phyloP scores from a whole-genome alignment of 2,329 filamentous ascomycete species.

The Colletotrichum sp. region DNA sequence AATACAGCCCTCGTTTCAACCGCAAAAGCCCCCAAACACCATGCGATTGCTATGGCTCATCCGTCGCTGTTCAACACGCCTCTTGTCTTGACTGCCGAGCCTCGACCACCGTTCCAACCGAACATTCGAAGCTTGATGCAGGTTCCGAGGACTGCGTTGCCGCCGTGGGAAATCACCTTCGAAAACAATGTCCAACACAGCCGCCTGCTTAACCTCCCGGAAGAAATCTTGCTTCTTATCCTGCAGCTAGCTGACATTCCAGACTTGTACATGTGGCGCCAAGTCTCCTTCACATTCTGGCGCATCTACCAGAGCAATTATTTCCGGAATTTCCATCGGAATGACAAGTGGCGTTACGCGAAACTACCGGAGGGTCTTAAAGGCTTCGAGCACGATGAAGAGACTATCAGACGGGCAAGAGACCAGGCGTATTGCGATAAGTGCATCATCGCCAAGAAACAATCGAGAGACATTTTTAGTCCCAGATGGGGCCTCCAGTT shows the following conservation, averaged over 20 bases:
- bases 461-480: not conserved
- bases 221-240: not conserved
- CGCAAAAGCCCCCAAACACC: not conserved
- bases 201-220: not conserved
- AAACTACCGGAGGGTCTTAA: not conserved
- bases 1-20: not conserved
- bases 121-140: rapidly evolving
- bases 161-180: not conserved
- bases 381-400: not conserved
- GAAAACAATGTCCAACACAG: not conserved
- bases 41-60: not conserved
- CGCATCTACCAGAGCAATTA: not conserved
- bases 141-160: not conserved
- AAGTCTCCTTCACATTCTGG: not conserved
- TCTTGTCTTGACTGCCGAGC: not conserved
- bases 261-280: not conserved
- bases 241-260: not conserved
- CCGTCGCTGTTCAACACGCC: rapidly evolving
- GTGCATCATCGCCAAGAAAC: not conserved
- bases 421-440: not conserved
- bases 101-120: not conserved
- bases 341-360: not conserved
- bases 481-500: not conserved
- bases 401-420: not conserved
- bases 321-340: not conserved